These are phyloP conservation scores for Colletotrichum tofieldiae DNA, from an alignment of 2,329 filamentous ascomycete species.

Conservation along the genomic window DNA sequence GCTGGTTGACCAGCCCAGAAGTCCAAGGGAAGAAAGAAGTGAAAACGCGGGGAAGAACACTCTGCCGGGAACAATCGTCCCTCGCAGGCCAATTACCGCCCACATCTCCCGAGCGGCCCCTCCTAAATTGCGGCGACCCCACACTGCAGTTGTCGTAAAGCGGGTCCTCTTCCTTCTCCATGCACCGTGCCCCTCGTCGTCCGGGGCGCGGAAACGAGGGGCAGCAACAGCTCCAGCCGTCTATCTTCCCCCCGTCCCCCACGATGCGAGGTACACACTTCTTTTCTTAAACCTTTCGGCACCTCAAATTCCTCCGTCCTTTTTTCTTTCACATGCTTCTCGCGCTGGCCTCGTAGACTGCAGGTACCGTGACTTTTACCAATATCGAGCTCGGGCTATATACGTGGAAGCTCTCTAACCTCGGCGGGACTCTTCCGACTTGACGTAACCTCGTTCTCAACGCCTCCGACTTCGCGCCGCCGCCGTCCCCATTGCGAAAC, in stretches of 20 bases:
- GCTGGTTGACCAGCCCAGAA: neutral
- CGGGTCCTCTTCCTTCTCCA: conserved; percentile 16
- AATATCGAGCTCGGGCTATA: neutral
- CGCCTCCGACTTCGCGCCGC: conserved; percentile 9
- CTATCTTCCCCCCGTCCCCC: neutral
- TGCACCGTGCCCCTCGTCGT: conserved; percentile 40
- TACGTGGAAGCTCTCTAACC: neutral
- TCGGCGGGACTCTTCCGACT: conserved; percentile 9
- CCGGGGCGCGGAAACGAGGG: conserved; percentile 41
- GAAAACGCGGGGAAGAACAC: conserved; percentile 32
- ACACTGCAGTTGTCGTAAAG: conserved; percentile 19
- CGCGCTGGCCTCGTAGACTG: neutral
- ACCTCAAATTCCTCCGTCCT: neutral
- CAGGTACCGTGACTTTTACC: neutral
- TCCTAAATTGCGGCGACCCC: conserved; percentile 26
- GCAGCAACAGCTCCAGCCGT: conserved; percentile 15
- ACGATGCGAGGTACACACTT: conserved; percentile 17
- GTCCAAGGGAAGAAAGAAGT: neutral
- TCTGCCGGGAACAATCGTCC: conserved; percentile 33
- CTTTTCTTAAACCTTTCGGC: conserved; percentile 8
- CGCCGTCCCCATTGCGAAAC: neutral
- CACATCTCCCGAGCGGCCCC: conserved; percentile 38
- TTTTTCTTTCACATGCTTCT: conserved; percentile 5
- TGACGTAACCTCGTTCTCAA: conserved; percentile 23
- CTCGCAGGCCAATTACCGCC: conserved; percentile 37